These are phyloP conservation scores for Seiridium unicorne DNA, from an alignment of 2,329 filamentous ascomycete species.

Conservation along the genomic window DNA sequence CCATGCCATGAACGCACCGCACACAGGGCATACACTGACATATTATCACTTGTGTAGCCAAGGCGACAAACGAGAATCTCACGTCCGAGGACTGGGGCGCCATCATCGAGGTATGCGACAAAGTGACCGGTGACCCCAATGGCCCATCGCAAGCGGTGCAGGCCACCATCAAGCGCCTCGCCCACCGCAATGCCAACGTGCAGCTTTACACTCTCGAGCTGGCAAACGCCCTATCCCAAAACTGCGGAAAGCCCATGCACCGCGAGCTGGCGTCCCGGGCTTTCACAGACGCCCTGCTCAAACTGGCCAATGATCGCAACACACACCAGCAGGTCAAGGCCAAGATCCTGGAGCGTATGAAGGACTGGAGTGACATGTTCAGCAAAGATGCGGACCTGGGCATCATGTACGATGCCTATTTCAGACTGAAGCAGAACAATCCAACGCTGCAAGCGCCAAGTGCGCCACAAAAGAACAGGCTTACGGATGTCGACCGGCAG, in stretches of 20 bases:
- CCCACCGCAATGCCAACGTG: slow-evolving; percentile 92
- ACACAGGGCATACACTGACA: background rate
- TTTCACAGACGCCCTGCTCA: slow-evolving; percentile 89
- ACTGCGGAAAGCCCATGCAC: slow-evolving; percentile 84
- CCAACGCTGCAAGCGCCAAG: slow-evolving; percentile 88
- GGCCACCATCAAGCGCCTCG: slow-evolving; percentile 86
- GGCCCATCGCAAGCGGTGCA: slow-evolving; percentile 81
- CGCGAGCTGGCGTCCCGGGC: slow-evolving; percentile 86
- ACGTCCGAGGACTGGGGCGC: slow-evolving; percentile 74
- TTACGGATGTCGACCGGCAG: slow-evolving; percentile 84
- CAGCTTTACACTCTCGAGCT: slow-evolving; percentile 94
- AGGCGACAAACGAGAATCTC: slow-evolving; percentile 95
- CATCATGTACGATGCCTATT: slow-evolving; percentile 96
- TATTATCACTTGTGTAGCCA: slow-evolving; percentile 39
- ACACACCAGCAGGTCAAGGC: slow-evolving; percentile 95
- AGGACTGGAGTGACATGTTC: slow-evolving; percentile 96
- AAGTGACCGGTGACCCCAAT: slow-evolving; percentile 51
- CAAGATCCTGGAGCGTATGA: slow-evolving; percentile 96
- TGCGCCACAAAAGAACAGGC: slow-evolving; percentile 87
- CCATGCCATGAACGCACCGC: background rate
- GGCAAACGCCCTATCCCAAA: slow-evolving; percentile 87
- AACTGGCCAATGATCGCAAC: slow-evolving; percentile 90
- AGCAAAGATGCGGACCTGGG: slow-evolving; percentile 83
- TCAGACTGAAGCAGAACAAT: slow-evolving; percentile 79
- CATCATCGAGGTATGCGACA: slow-evolving; percentile 64